A percentile compares a stretch with the other conserved stretches of the same genome.
These are phyloP conservation scores for Phaeosphaeriaceae sp. DNA, from an alignment of 2,329 filamentous ascomycete species.

Conservation along the genomic window DNA sequence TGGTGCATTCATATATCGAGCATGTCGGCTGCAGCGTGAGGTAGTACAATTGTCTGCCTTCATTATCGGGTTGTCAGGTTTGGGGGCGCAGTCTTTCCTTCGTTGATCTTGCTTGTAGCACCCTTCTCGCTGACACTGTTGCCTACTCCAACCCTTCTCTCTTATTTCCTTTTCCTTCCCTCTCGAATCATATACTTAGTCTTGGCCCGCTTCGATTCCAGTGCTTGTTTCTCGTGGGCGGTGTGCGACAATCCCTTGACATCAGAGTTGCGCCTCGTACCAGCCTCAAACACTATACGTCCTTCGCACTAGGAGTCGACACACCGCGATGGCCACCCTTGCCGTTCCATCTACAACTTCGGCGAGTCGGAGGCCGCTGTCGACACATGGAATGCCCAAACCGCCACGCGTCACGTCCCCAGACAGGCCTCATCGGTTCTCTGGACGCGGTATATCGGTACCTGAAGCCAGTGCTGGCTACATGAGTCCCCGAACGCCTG, in stretches of 20 bases:
- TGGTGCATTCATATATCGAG: constrained; percentile 41
- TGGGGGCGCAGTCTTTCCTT: constrained; percentile 25
- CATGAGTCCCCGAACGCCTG: constrained; percentile 30
- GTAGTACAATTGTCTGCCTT: constrained; percentile 38
- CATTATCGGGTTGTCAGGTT: constrained; percentile 24
- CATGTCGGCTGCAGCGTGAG: constrained; percentile 38
- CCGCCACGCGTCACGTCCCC: constrained; percentile 34
- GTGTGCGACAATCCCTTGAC: background rate
- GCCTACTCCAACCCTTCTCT: constrained; percentile 15
- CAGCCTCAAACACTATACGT: background rate
- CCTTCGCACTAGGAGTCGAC: background rate
- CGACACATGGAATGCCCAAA: constrained; percentile 44
- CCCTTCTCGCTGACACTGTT: constrained; percentile 23
- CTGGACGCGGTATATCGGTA: constrained; percentile 23
- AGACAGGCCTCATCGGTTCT: constrained; percentile 40
- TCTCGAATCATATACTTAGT: background rate
- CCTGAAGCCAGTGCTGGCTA: constrained; percentile 21
- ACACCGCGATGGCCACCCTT: constrained; percentile 26
- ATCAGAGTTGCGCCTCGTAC: background rate
- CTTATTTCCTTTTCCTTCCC: constrained; percentile 3
- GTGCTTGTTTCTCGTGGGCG: background rate
- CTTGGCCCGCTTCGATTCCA: background rate
- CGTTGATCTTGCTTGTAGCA: constrained; percentile 22
- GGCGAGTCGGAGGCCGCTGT: constrained; percentile 33
- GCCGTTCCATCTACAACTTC: constrained; percentile 29